Base-by-base conservation (phyloP, 805 yeast genomes). In the Vanderwaltozyma polyspora region DNA sequence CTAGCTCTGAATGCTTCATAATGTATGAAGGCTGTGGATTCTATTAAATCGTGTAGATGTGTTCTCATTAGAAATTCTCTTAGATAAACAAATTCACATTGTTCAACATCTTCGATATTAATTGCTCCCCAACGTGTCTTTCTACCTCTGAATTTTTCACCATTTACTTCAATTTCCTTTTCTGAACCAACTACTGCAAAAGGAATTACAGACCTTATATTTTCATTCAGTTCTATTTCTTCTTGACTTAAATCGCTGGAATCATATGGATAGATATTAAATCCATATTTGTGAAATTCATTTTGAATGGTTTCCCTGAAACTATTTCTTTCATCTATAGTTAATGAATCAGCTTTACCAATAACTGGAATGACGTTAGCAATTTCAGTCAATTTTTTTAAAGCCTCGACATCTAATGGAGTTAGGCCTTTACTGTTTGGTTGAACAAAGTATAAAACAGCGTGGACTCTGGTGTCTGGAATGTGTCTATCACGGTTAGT, bases 121-220 rank as follows among this genome's bases (percentile, higher is more conserved):
- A 89, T 80, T 13, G 80, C 70, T 17, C 96, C 96, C 95, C 95
- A 89, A 55, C 79, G 77, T 36, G 93, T 86, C 63, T 82, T 77
- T 63, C 97, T 78, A 33, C 95, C 95, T 50, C 89, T 79, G 30
- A 86, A 81, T 18, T 70, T 63, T 50, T 79, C 82, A 28, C 95
- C 95, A 51, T 78, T 76, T 35, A 81, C 67, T 35, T 74, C 71
- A 43, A 83, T 72, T 48, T 79, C 79, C 37, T 70, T 74, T 56
- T 85, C 93, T 10, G 94, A 79, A 29, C 97, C 98, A 37, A 87
- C 85, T 25, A 89, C 76, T 2, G 97, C 97, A 66, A 91, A 89
- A 19, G 98, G 98, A 46, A 87, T 72, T 50, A 81, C 68, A 10
- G 76, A 69, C 62, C 79, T 73, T 49, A 81, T 79, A 51, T 80